Conservation (phyloP, 352 stramenopile genomes). For the Pythium sukuiense region DNA sequence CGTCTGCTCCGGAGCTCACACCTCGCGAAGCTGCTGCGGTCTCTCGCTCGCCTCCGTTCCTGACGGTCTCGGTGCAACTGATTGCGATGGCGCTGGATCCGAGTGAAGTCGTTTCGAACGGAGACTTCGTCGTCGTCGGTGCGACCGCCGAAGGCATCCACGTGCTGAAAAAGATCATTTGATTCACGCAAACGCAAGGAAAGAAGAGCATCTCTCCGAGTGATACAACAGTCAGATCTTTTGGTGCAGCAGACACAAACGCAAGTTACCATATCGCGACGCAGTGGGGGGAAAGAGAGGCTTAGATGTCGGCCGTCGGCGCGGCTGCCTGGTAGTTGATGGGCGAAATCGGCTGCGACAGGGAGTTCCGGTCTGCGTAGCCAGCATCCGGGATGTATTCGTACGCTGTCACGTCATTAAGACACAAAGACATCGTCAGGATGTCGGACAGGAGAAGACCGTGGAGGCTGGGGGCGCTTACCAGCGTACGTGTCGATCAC, state of each 20-base stretch:
- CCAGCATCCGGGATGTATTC: conserved; percentile 76
- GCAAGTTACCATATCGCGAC: neutral
- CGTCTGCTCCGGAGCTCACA: conserved; percentile 36
- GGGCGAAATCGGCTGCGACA: conserved; percentile 47
- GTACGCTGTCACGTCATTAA: conserved; percentile 43
- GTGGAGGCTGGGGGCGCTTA: conserved; percentile 20
- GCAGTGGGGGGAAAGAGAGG: neutral
- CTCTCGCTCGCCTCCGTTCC: conserved; percentile 39
- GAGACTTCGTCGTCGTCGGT: conserved; percentile 50
- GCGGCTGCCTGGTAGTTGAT: conserved; percentile 61
- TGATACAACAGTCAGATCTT: neutral
- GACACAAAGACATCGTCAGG: neutral
- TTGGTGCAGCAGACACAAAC: neutral
- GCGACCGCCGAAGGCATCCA: conserved; percentile 44
- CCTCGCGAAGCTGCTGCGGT: conserved; percentile 52
- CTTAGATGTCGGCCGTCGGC: conserved; percentile 64
- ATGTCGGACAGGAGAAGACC: no score
- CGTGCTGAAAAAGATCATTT: conserved; percentile 61
- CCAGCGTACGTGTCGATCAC: conserved; percentile 85
- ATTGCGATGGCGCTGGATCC: conserved; percentile 37
- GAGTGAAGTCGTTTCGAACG: conserved; percentile 31
- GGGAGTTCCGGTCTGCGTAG: conserved; percentile 43
- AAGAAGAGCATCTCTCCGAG: neutral
- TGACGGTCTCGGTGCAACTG: conserved; percentile 56
- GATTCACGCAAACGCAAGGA: neutral